Evolutionary conservation across 805 yeast genomes (phyloP), one percentile per base, ranked within the genome.

Genomic region (Metschnikowia lunata): DNA sequence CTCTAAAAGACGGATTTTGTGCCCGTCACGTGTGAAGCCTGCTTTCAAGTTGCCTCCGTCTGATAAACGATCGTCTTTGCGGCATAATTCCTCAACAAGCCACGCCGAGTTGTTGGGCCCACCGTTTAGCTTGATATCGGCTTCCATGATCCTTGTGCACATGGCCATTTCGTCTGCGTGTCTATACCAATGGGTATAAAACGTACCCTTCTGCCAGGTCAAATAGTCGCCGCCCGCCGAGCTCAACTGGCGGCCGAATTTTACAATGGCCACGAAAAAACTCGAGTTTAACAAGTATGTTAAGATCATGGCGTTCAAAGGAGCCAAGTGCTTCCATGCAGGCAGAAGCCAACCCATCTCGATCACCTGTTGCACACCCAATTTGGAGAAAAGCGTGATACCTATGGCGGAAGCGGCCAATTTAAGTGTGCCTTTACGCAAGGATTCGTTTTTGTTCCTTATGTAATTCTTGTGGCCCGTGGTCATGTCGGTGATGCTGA

Each of bases 131-230:
- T 65, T 67, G 10, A 80, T 71, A 61, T 87, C 89, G 39, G 84
- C 76, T 47, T 83, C 87, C 29, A 85, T 74, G 29, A 84, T 72
- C 52, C 76, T 73, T 1, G 85, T 68, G 36, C 83, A 74, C 82
- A 86, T 79, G 47, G 76, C 64, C 72, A 85, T 70, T 58, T 85
- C 87, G 52, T 82, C 86, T 15, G 82, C 76, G 59, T 82, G 85
- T 45, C 69, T 64, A 57, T 70, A 82, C 81, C 88, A 81, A 50
- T 78, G 74, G 27, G 75, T 69, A 42, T 83, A 80, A 43, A 82
- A 74, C 0, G 85, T 79, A 5, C 88, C 88, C 48, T 74, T 74
- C 38, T 72, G 75, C 82, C 88, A 86, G 37, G 78, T 72, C 47
- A 83, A 66, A 50, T 66, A 70, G 42, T 72, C 75, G 10, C 84